Evolutionary conservation across 345 rosid genomes (phyloP).

Genomic region (Dipteronia dyeriana): DNA sequence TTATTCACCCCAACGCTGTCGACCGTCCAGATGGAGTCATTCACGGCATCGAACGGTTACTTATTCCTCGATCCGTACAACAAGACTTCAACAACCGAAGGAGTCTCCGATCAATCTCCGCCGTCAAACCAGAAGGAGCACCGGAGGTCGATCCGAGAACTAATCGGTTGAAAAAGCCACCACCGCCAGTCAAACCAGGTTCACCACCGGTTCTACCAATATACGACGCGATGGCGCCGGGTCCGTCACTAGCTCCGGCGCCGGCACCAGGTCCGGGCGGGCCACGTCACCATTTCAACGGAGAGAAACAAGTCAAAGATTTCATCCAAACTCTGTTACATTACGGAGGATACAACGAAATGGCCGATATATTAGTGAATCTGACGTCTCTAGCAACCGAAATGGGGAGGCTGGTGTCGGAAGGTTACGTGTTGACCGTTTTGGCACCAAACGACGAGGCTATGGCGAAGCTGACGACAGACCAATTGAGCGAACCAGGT

Average conservation of each 20-base stretch:
- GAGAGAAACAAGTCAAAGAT: conserved; percentile 54
- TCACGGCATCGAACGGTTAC: conserved; percentile 49
- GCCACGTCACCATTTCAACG: conserved; percentile 50
- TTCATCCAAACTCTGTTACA: conserved; percentile 51
- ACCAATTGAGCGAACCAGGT: conserved; percentile 56
- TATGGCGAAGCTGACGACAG: conserved; percentile 54
- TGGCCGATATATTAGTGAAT: conserved; percentile 60
- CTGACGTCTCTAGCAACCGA: conserved; percentile 54
- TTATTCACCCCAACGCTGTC: conserved; percentile 43
- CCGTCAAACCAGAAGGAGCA: conserved; percentile 54
- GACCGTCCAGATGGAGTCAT: conserved; percentile 56
- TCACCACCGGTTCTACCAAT: conserved; percentile 44
- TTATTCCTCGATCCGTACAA: conserved; percentile 52
- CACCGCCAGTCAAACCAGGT: conserved; percentile 40
- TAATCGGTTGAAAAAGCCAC: conserved; percentile 41
- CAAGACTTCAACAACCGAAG: conserved; percentile 51
- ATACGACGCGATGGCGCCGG: conserved; percentile 55
- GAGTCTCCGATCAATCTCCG: conserved; percentile 47
- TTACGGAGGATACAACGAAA: conserved; percentile 58
- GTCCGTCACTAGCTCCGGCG: conserved; percentile 52
- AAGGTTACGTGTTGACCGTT: conserved; percentile 58
- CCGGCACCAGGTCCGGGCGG: conserved; percentile 67
- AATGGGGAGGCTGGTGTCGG: conserved; percentile 53
- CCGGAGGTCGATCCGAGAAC: conserved; percentile 56
- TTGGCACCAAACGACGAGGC: conserved; percentile 65